phyloP scores from a whole-genome alignment of 2,329 filamentous ascomycete genomes.

The Pyrenophora tritici-repentis region DNA sequence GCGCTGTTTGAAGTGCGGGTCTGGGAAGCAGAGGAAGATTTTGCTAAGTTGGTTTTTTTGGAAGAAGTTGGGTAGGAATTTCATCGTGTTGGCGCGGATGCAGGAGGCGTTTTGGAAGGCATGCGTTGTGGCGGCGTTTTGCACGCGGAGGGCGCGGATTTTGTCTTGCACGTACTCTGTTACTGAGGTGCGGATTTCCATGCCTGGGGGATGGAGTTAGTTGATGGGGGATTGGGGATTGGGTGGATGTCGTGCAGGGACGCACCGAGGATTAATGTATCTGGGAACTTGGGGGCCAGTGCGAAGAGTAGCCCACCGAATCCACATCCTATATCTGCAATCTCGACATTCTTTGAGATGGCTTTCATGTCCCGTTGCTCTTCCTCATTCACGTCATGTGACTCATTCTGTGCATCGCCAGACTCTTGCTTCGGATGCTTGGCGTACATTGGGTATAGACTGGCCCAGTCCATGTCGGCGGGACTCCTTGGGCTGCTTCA shows the following conservation, averaged over 20 bases:
- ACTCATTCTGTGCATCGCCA: slow-evolving; percentile 18
- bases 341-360: slow-evolving; percentile 75
- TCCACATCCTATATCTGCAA: slow-evolving; percentile 96
- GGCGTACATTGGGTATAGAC: slow-evolving; percentile 76
- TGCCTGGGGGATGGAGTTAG: slow-evolving; percentile 57
- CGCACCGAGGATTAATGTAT: slow-evolving; percentile 80
- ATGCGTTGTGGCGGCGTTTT: slow-evolving; percentile 57
- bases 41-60: slow-evolving; percentile 77
- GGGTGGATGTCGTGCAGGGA: background rate
- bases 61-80: slow-evolving; percentile 99
- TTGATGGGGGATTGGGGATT: too few species aligned
- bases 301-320: slow-evolving; percentile 91
- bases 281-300: slow-evolving; percentile 77
- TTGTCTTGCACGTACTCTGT: slow-evolving; percentile 89
- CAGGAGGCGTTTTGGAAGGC: slow-evolving; percentile 86
- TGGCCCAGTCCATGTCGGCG: slow-evolving; percentile 87
- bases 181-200: slow-evolving; percentile 92
- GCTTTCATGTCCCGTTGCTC: slow-evolving; percentile 20
- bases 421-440: slow-evolving; percentile 23
- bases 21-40: slow-evolving; percentile 97
- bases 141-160: slow-evolving; percentile 76
- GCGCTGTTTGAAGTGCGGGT: slow-evolving; percentile 95
- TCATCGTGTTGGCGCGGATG: slow-evolving; percentile 95
- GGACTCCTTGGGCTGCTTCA: slow-evolving; percentile 72
- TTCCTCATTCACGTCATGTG: slow-evolving; percentile 25